Base-by-base conservation (phyloP, 2,329 filamentous ascomycete genomes). In the Paecilomyces variotii region DNA sequence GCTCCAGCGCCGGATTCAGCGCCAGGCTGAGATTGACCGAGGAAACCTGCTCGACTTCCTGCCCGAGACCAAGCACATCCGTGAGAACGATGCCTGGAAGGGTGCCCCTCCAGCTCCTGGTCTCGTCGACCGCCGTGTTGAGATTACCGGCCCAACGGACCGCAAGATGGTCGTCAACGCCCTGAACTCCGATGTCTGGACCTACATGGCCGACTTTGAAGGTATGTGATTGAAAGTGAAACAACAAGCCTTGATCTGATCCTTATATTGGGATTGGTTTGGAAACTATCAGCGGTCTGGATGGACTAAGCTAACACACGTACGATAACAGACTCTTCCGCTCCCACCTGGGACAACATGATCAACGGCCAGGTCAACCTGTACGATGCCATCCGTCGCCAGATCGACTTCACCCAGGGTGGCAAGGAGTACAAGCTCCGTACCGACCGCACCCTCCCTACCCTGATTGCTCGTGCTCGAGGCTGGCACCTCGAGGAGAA, bases 141-240 rank as follows among this genome's bases (percentile, higher is more conserved):
- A 99, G 81, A 99, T 97, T 71, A 99, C 94, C 4, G 94, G 94
- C 7, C 94, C 94, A 0, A 97, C 92, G 5, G 94, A 97, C 78
- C 85, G 94, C 66, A 99, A 97, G 84, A 99, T 99, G 94, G 91
- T 97, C 54, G 90, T 97, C 63, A 99, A 99, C 75, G 94, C 94
- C 9, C 73, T 97, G 73, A 99, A 97, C 77, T 88, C 93, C 53
- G 85, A 97, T 70, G 94, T 97, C 26, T 97, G 90, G 88, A 97
- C 93, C 58, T 99, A 97, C 72, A 99, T 99, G 94, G 94, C 94
- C 54, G 94, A 99, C 77, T 96, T 99, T 66, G 94, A 99, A 79
- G 93, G 92, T 94, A 76, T 69, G 83, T 74, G 10, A 39, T n/a
- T 5, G 9, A 30, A 19, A 19, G 32, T 34, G 32, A 11, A 10